phyloP scores from a whole-genome alignment of 176 grass and related monocot species.

The Musa schizocarpa region DNA sequence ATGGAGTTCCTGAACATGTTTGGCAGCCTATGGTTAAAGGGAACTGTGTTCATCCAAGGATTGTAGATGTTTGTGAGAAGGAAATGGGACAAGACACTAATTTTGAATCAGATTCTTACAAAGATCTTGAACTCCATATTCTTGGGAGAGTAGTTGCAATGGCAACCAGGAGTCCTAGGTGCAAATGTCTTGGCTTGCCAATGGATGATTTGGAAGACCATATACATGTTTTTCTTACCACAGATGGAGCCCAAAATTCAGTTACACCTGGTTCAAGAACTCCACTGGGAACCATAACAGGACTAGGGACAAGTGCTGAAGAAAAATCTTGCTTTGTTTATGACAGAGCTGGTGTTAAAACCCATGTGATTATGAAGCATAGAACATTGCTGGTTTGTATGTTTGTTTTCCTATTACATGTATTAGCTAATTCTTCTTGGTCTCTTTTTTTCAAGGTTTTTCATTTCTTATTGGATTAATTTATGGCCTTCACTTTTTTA shows the following conservation, averaged over 20 bases:
- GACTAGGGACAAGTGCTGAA: conserved; percentile 60
- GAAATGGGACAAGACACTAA: background rate
- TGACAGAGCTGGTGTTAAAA: conserved; percentile 39
- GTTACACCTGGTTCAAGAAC: conserved; percentile 24
- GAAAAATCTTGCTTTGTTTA: conserved; percentile 85
- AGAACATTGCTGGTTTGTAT: conserved; percentile 67
- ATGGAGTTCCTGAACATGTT: conserved; percentile 16
- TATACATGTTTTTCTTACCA: conserved; percentile 75
- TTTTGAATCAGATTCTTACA: conserved; percentile 44
- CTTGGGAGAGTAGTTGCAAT: conserved; percentile 63
- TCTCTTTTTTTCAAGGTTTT: background rate
- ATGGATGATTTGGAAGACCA: conserved; percentile 45
- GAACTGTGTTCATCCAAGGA: conserved; percentile 7
- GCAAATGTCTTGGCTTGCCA: conserved; percentile 44
- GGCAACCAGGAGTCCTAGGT: conserved; percentile 58
- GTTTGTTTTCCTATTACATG: conserved; percentile 16
- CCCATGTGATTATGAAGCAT: conserved; percentile 80
- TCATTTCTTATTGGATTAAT: background rate
- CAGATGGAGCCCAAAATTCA: conserved; percentile 20
- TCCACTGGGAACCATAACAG: conserved; percentile 68
- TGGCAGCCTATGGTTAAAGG: conserved; percentile 11
- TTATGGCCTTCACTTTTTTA: too few relatives aligned
- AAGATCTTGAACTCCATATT: conserved; percentile 67
- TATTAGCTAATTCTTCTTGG: background rate
- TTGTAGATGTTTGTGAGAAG: conserved; percentile 2